Percentiles rank a stretch among this genome's conserved stretches.
Evolutionary conservation across 306 rosid genomes (phyloP).

Genomic region (Sesbania bispinosa): DNA sequence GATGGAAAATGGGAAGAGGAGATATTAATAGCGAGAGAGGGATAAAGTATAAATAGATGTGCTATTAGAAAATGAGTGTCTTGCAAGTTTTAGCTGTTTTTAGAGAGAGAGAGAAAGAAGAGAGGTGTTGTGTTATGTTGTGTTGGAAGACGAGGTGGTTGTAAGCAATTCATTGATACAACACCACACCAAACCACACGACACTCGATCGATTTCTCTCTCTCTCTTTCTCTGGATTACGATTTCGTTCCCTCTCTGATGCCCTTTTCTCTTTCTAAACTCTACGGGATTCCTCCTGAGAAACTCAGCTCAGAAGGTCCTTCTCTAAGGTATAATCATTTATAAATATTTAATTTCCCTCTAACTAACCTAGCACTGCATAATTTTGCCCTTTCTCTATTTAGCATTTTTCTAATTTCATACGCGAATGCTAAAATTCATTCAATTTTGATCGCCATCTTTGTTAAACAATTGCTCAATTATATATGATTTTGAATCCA

Average conservation of each 20-base stretch:
- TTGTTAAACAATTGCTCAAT: background rate
- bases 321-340: constrained; percentile 2
- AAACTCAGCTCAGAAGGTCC: constrained; percentile 23
- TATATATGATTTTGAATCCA: background rate
- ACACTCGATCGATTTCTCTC: background rate
- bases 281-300: constrained; percentile 23
- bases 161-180: constrained; percentile 3
- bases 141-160: constrained; percentile 9
- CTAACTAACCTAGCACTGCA: background rate
- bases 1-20: background rate
- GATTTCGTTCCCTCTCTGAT: constrained; percentile 13
- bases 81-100: background rate
- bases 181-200: constrained; percentile 12
- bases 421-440: background rate
- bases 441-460: background rate
- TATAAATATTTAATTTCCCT: background rate
- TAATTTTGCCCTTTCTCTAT: background rate
- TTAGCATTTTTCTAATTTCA: background rate
- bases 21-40: background rate
- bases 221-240: background rate
- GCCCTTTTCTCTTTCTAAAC: constrained; percentile 21
- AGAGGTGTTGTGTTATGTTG: background rate
- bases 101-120: background rate
- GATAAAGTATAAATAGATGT: constrained; percentile 21
- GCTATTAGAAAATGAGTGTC: background rate